phyloP scores from a whole-genome alignment of 176 grass and related monocot genomes.

The Oryza brachyantha region DNA sequence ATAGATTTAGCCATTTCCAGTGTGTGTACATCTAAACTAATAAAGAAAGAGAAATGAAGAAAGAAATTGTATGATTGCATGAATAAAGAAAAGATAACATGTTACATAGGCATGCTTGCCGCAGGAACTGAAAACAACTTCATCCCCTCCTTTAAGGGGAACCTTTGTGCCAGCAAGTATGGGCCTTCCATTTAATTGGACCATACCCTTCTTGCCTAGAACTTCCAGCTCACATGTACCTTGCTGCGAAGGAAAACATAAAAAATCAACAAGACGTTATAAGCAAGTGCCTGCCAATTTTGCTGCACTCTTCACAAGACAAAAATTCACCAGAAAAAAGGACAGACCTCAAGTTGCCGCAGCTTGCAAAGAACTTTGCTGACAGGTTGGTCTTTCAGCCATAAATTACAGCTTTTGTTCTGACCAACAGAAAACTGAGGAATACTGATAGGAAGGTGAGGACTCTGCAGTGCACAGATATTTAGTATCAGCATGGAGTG shows the following conservation, averaged over 20 bases:
- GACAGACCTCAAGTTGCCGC: slow-evolving; percentile 57
- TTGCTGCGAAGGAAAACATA: slow-evolving; percentile 33
- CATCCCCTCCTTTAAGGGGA: slow-evolving; percentile 85
- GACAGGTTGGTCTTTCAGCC: slow-evolving; percentile 70
- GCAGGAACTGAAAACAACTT: slow-evolving; percentile 71
- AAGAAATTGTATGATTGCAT: slow-evolving; percentile 16
- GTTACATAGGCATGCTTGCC: slow-evolving; percentile 96
- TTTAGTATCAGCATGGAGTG: slow-evolving; percentile 20
- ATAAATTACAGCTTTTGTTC: slow-evolving; percentile 67
- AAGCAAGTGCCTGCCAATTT: slow-evolving; percentile 16
- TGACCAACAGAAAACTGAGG: slow-evolving; percentile 76
- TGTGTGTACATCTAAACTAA: slow-evolving; percentile 20
- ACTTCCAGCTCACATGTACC: slow-evolving; percentile 66
- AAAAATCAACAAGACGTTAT: slow-evolving; percentile 15
- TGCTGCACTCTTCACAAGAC: neutral
- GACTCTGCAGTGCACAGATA: slow-evolving; percentile 56
- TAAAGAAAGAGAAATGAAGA: slow-evolving; percentile 10
- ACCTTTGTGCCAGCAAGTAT: slow-evolving; percentile 47
- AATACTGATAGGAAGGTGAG: slow-evolving; percentile 62
- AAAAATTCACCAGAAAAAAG: slow-evolving; percentile 24
- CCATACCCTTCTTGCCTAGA: slow-evolving; percentile 73
- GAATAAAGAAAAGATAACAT: slow-evolving; percentile 36
- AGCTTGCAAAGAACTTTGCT: slow-evolving; percentile 91
- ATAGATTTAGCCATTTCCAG: slow-evolving; percentile 20
- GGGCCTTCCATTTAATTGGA: slow-evolving; percentile 75